Percentiles rank a stretch among this genome's conserved stretches.
These are phyloP conservation scores for Entomortierella chlamydospora DNA, from an alignment of 192 early-diverging fungal species.

Conservation along the genomic window DNA sequence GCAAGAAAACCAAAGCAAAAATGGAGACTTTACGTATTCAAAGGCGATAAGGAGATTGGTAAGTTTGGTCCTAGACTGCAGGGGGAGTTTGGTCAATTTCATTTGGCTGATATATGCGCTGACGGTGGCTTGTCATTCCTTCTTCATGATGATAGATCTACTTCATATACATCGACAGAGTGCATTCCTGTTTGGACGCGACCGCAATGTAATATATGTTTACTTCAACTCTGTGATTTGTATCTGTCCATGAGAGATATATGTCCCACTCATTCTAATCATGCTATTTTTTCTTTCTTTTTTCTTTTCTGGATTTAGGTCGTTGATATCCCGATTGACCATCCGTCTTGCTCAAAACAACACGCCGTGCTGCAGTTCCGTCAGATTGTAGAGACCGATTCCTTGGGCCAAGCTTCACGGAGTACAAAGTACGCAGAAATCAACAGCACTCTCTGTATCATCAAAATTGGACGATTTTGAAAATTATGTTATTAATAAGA, in stretches of 20 bases:
- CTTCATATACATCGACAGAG: constrained; percentile 88
- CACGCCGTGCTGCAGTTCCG: constrained; percentile 94
- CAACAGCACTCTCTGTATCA: too few species aligned
- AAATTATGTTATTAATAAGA: too few species aligned
- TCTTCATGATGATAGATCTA: constrained; percentile 67
- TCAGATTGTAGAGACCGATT: constrained; percentile 65
- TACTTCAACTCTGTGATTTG: constrained; percentile 5
- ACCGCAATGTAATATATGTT: constrained; percentile 71
- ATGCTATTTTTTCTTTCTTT: constrained; percentile 12
- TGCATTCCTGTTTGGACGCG: constrained; percentile 89
- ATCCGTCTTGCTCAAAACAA: constrained; percentile 94
- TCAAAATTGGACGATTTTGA: too few species aligned
- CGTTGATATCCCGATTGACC: constrained; percentile 94
- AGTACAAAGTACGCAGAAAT: constrained; percentile 67
- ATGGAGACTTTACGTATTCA: constrained; percentile 95
- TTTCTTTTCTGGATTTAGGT: constrained; percentile 55
- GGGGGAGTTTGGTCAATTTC: background rate
- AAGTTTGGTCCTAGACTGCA: constrained; percentile 16
- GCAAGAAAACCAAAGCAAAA: constrained; percentile 78
- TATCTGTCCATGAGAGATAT: background rate
- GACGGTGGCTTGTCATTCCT: too few species aligned
- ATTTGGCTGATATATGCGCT: too few species aligned
- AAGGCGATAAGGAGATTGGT: constrained; percentile 89
- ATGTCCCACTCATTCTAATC: background rate
- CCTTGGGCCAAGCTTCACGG: constrained; percentile 55